Conservation (phyloP, 2,329 filamentous ascomycete genomes). For the Fusarium setosum region DNA sequence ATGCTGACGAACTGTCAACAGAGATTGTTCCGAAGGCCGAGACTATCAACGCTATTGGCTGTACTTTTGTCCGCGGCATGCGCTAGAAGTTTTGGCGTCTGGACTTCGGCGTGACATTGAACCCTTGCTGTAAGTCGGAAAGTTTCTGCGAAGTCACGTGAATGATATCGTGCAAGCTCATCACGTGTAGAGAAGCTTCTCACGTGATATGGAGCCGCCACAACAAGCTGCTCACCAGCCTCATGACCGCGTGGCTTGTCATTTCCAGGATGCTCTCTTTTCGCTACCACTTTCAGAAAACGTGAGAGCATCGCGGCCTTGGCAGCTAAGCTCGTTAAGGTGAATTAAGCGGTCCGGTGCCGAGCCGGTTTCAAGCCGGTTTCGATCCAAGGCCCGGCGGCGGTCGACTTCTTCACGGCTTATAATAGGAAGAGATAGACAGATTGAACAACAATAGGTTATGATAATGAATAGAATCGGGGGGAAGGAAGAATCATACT, state of each 20-base stretch:
- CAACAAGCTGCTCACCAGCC: neutral
- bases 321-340: slow-evolving; percentile 12
- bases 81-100: neutral
- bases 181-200: too few relatives aligned
- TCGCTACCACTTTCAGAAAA: too few relatives aligned
- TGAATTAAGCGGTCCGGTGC: slow-evolving; percentile 13
- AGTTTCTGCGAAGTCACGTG: neutral
- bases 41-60: neutral
- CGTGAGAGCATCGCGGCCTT: too few relatives aligned
- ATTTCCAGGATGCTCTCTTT: neutral
- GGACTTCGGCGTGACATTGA: neutral
- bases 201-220: fast-evolving
- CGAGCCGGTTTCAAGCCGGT: slow-evolving; percentile 9
- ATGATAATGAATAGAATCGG: too few relatives aligned
- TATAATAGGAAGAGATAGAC: too few relatives aligned
- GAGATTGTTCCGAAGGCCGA: slow-evolving; percentile 5
- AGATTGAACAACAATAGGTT: too few relatives aligned
- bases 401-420: neutral
- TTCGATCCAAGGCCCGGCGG: neutral
- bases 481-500: too few relatives aligned
- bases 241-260: neutral
- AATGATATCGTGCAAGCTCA: too few relatives aligned
- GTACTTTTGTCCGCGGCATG: neutral
- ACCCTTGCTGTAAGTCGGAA: neutral
- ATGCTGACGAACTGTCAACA: slow-evolving; percentile 17